A percentile compares a stretch with the other conserved stretches of the same genome.
These are phyloP conservation scores for Pinus tabuliformis DNA, from an alignment of 75 land plant genomes.

Conservation along the genomic window DNA sequence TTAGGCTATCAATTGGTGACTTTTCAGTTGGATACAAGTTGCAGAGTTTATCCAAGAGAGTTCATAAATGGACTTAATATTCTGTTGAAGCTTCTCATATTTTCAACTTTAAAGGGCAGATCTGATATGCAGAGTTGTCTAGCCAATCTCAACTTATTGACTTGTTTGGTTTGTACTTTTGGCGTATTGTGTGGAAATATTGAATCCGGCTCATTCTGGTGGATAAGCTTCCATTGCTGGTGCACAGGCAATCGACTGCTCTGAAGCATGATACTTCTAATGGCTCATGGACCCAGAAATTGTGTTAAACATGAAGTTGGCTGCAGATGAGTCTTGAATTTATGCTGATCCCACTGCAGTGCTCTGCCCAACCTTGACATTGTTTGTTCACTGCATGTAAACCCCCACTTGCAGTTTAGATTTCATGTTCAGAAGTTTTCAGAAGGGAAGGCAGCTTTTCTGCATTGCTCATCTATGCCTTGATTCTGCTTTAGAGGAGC, in stretches of 20 bases:
- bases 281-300: not conserved
- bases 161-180: conserved; percentile 3
- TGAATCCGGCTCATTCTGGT: not conserved
- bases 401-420: not conserved
- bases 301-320: not conserved
- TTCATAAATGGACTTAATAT: conserved; percentile 1
- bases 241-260: not conserved
- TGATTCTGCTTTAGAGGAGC: not conserved
- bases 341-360: not conserved
- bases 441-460: not conserved
- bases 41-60: not conserved
- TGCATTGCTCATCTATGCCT: not conserved
- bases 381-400: not conserved
- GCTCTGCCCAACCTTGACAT: not conserved
- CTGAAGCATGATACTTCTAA: conserved; percentile 2
- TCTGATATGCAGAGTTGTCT: not conserved
- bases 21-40: not conserved
- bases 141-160: not conserved
- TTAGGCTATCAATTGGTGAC: not conserved
- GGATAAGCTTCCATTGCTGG: conserved; percentile 2
- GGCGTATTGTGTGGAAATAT: conserved; percentile 1
- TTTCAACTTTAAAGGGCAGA: not conserved
- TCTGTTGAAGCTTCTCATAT: not conserved
- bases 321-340: not conserved
- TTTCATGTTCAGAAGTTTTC: not conserved